Evolutionary conservation across 192 early-diverging fungal genomes (phyloP).

Genomic region (Coemansia pectinata): DNA sequence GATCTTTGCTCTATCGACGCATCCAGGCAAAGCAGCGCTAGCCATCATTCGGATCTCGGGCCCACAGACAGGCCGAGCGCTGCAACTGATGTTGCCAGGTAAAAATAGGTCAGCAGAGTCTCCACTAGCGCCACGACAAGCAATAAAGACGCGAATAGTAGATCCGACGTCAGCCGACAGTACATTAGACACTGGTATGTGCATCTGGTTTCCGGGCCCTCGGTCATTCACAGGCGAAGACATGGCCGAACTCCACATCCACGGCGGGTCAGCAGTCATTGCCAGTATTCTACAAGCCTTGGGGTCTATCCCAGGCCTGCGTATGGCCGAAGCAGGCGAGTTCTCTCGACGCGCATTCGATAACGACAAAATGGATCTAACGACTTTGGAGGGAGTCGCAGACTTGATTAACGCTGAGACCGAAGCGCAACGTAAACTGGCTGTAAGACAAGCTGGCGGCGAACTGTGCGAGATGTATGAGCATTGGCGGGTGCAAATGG

Average conservation of each 20-base stretch:
- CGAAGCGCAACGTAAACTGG: constrained; percentile 67
- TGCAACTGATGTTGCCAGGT: constrained; percentile 13
- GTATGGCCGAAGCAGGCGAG: constrained; percentile 75
- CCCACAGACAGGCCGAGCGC: constrained; percentile 46
- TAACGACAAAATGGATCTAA: constrained; percentile 72
- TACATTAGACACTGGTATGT: constrained; percentile 60
- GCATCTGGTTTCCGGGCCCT: constrained; percentile 49
- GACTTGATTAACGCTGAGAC: constrained; percentile 81
- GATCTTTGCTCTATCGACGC: constrained; percentile 73
- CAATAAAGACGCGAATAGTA: constrained; percentile 15
- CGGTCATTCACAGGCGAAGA: constrained; percentile 77
- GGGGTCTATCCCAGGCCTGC: constrained; percentile 42
- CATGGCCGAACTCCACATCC: constrained; percentile 71
- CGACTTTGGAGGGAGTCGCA: constrained; percentile 69
- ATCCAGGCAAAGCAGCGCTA: constrained; percentile 74
- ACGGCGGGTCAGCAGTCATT: constrained; percentile 73
- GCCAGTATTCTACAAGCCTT: constrained; percentile 60
- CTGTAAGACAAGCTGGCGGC: constrained; percentile 70
- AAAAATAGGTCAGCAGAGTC: not conserved
- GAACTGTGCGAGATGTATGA: constrained; percentile 65
- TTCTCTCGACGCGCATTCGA: constrained; percentile 75
- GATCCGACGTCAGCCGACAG: constrained; percentile 41
- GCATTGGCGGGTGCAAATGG: constrained; percentile 61
- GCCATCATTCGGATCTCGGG: constrained; percentile 78
- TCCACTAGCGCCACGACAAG: constrained; percentile 7